A percentile compares a stretch with the other conserved stretches of the same genome.
phyloP scores from a whole-genome alignment of 768 basidiomycete genomes.

The Mycena indigotica region DNA sequence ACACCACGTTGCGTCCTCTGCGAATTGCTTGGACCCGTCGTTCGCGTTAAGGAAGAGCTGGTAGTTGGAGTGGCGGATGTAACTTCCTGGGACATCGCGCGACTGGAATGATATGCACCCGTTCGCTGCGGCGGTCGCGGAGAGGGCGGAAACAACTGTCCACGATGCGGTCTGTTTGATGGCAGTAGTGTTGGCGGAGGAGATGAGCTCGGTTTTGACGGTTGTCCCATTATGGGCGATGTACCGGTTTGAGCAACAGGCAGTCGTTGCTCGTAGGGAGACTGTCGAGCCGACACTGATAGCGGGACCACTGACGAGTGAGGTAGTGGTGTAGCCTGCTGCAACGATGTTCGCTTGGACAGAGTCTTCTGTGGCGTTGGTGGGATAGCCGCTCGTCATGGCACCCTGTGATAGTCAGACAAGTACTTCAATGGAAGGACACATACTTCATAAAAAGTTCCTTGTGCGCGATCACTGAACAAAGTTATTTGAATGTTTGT shows the following conservation, averaged over 20 bases:
- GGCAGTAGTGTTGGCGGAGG: constrained; percentile 3
- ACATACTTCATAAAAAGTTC: constrained; percentile 12
- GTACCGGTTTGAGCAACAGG: constrained; percentile 6
- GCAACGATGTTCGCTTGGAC: constrained; percentile 15
- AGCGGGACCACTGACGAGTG: constrained; percentile 6
- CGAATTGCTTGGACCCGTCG: constrained; percentile 13
- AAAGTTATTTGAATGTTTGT: constrained; percentile 9
- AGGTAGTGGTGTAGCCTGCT: constrained; percentile 7
- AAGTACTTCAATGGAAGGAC: too few relatives aligned
- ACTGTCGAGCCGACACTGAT: constrained; percentile 3
- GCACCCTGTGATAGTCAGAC: too few relatives aligned
- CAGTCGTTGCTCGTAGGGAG: constrained; percentile 5
- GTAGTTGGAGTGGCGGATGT: constrained; percentile 7
- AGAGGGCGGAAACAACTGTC: constrained; percentile 6
- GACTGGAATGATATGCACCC: constrained; percentile 10
- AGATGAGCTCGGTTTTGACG: constrained; percentile 5
- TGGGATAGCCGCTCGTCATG: constrained; percentile 6
- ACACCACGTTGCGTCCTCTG: constrained; percentile 16
- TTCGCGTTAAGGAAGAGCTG: constrained; percentile 3
- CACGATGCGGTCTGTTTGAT: constrained; percentile 2
- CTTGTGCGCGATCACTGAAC: constrained; percentile 7
- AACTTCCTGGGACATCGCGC: constrained; percentile 8
- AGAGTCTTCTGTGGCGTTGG: constrained; percentile 13
- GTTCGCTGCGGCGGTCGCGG: background rate
- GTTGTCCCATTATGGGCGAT: constrained; percentile 5